These are phyloP conservation scores for Penicillium simplicissimum DNA, from an alignment of 495 filamentous ascomycete genomes.

Conservation along the genomic window DNA sequence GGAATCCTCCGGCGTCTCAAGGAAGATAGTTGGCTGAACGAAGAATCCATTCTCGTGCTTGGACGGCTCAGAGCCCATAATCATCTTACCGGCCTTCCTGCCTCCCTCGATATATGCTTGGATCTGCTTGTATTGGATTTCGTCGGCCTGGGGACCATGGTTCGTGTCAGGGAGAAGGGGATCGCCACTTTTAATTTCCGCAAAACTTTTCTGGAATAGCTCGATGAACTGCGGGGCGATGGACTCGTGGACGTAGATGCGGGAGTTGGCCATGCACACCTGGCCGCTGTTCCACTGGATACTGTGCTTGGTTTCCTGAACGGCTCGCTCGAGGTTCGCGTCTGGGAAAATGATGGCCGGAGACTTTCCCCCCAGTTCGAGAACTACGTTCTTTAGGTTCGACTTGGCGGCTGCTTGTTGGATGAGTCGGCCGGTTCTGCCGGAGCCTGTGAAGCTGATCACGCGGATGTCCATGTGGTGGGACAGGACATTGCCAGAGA, in stretches of 20 bases:
- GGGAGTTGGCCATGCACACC: conserved; percentile 48
- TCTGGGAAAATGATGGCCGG: conserved; percentile 43
- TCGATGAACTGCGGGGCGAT: conserved; percentile 83
- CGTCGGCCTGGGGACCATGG: conserved; percentile 86
- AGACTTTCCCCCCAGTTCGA: conserved; percentile 44
- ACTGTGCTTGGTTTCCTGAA: conserved; percentile 62
- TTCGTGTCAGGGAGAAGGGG: conserved; percentile 76
- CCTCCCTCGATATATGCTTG: conserved; percentile 84
- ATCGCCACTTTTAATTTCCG: conserved; percentile 63
- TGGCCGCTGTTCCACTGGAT: conserved; percentile 51
- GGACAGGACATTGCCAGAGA: conserved; percentile 76
- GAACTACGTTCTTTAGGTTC: conserved; percentile 47
- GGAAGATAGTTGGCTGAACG: conserved; percentile 48
- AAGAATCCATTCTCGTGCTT: conserved; percentile 40
- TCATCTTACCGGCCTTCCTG: conserved; percentile 60
- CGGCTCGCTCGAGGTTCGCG: conserved; percentile 77
- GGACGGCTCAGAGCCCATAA: conserved; percentile 12
- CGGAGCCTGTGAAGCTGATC: conserved; percentile 33
- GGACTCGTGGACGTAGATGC: conserved; percentile 54
- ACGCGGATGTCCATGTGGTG: conserved; percentile 76
- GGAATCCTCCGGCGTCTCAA: conserved; percentile 34
- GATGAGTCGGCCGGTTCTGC: conserved; percentile 22
- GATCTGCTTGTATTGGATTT: conserved; percentile 82
- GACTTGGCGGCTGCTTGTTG: conserved; percentile 33
- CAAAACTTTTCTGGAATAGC: conserved; percentile 68